Conservation (phyloP, 176 grass and related monocot species). For the Neostapfia colusana region DNA sequence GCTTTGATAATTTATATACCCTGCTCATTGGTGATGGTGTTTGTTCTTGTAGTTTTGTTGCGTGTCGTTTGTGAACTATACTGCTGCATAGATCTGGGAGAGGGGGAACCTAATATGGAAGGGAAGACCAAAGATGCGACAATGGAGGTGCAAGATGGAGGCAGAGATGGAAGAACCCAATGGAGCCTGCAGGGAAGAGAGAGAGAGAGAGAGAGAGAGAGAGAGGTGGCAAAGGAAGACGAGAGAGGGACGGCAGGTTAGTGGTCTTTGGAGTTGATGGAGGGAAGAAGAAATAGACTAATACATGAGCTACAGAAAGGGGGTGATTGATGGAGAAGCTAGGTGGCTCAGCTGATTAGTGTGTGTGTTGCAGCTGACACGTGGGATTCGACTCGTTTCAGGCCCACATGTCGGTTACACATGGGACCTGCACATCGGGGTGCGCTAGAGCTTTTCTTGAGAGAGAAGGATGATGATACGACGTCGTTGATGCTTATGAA, state of each 20-base stretch:
- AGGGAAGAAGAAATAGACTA: conserved; percentile 43
- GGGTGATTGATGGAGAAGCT: neutral
- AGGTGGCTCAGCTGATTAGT: neutral
- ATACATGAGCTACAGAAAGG: conserved; percentile 32
- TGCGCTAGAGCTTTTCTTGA: conserved; percentile 34
- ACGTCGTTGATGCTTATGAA: conserved; percentile 59
- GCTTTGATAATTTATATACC: conserved; percentile 30
- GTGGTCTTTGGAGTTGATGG: conserved; percentile 50
- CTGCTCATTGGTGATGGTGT: conserved; percentile 34
- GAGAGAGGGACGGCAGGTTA: conserved; percentile 40
- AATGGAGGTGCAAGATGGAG: conserved; percentile 6
- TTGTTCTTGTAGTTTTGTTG: conserved; percentile 42
- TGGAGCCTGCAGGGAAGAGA: neutral
- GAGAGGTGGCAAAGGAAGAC: conserved; percentile 22
- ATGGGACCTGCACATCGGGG: neutral
- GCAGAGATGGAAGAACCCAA: conserved; percentile 32
- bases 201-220: conserved; percentile 28
- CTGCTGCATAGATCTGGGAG: conserved; percentile 18
- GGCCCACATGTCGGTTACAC: neutral
- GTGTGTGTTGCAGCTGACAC: neutral
- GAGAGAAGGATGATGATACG: conserved; percentile 33
- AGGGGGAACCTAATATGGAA: neutral
- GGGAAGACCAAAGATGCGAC: neutral
- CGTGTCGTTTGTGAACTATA: neutral
- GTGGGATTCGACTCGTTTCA: neutral